Evolutionary conservation across 768 basidiomycete species (phyloP).

Genomic region (Mrakia frigida): DNA sequence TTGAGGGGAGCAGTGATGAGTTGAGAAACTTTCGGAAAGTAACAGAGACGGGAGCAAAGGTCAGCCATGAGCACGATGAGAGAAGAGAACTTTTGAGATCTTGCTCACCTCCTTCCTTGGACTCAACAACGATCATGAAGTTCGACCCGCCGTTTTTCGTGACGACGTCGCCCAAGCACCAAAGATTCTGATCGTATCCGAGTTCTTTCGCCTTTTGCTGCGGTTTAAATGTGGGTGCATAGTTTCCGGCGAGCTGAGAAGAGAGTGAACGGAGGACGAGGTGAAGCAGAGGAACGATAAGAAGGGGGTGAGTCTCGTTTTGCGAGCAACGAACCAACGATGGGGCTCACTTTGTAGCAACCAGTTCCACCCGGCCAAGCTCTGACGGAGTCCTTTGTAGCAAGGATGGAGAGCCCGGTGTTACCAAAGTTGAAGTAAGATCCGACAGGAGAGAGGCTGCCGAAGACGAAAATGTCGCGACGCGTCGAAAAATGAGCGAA

Average conservation of each 20-base stretch:
- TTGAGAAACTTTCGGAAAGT: neutral
- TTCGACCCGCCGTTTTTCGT: slow-evolving; percentile 64
- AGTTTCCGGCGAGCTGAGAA: slow-evolving; percentile 36
- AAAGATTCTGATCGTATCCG: slow-evolving; percentile 36
- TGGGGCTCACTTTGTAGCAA: slow-evolving; percentile 50
- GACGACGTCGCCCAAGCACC: slow-evolving; percentile 55
- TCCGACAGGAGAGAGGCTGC: slow-evolving; percentile 34
- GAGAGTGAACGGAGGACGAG: slow-evolving; percentile 32
- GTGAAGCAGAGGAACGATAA: too few species aligned
- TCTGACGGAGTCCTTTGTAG: slow-evolving; percentile 71
- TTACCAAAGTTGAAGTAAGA: slow-evolving; percentile 34
- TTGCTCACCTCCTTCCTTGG: slow-evolving; percentile 15
- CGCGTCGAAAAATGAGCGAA: neutral
- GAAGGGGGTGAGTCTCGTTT: too few species aligned
- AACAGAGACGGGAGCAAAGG: neutral
- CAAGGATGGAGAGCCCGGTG: slow-evolving; percentile 34
- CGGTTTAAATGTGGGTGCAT: slow-evolving; percentile 34
- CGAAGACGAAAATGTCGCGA: neutral
- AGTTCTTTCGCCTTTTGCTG: slow-evolving; percentile 27
- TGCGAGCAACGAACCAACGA: too few species aligned
- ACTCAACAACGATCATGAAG: slow-evolving; percentile 14
- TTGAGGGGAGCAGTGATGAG: slow-evolving; percentile 26
- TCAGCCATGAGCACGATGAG: neutral
- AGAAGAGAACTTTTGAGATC: neutral
- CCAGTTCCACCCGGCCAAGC: slow-evolving; percentile 88